Evolutionary conservation across 2,329 filamentous ascomycete species (phyloP), one percentile per base, ranked within the genome.

Genomic region (Penicillium janthinellum): DNA sequence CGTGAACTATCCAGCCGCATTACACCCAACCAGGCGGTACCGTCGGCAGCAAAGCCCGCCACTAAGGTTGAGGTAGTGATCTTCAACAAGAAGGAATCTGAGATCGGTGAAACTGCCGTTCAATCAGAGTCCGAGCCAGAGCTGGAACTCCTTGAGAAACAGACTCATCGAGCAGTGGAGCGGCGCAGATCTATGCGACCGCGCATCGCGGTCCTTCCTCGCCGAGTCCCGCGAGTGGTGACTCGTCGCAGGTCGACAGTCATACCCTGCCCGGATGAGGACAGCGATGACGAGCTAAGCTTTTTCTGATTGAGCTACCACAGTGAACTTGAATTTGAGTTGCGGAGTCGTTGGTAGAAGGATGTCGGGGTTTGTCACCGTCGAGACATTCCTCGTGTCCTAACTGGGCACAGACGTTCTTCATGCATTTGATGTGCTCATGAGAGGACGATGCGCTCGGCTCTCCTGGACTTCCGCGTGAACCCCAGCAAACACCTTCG

Each of bases 211-310:
- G 20, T 22, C 5, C 39, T 59, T 20, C 35, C 58, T 20, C 56
- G 22, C 20, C 25, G n/a, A 12, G 38, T 48, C 31, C 38, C 53
- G 31, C 56, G 49, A 12, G 25, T 37, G 15, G 57, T 37, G 7
- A n/a, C 64, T 50, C 62, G 48, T 34, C 60, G 56, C 39, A 59
- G 52, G 39, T 61, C 57, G 12, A 54, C 28, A 31, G 57, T 66
- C n/a, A 68, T 73, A 44, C 65, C 73, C 12, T 71, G 63, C 47
- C 70, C 69, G 0, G 59, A 69, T 20, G 71, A 73, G 22, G 71
- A 71, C 25, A 77, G 74, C 44, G 73, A 77, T n/a, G 74, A 77
- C 54, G 75, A 77, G 61, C 66, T 77, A 20, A 76, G 73, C 62
- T 76, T 75, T 63, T 55, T 77, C 7, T 75, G 54, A 68, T 2